These are phyloP conservation scores for Podospora appendiculata DNA, from an alignment of 495 filamentous ascomycete genomes.

Conservation along the genomic window DNA sequence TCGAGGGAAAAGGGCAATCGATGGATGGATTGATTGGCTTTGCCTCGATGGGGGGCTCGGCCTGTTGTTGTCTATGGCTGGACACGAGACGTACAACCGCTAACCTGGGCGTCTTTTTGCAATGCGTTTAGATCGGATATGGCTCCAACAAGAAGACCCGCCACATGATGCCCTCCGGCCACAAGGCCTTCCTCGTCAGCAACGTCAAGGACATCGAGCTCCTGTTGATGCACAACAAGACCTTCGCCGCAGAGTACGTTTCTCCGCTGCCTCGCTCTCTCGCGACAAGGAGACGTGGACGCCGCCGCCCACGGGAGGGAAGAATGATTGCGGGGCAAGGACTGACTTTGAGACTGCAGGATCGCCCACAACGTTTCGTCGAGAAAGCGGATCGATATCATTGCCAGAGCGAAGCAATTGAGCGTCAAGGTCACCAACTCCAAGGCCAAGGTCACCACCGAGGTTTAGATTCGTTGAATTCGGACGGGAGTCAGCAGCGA, in stretches of 20 bases:
- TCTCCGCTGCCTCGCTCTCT: not conserved
- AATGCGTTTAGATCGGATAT: slow-evolving; percentile 73
- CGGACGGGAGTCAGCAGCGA: not conserved
- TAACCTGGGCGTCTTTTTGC: not conserved
- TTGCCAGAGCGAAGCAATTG: slow-evolving; percentile 91
- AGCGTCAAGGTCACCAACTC: slow-evolving; percentile 99
- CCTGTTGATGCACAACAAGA: slow-evolving; percentile 99
- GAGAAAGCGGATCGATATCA: slow-evolving; percentile 95
- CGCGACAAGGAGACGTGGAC: not conserved
- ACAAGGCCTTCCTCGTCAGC: slow-evolving; percentile 99
- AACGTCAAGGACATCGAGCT: slow-evolving; percentile 93
- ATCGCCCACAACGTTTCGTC: slow-evolving; percentile 96
- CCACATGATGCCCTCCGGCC: slow-evolving; percentile 97
- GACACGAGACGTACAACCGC: too few relatives aligned
- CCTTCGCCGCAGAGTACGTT: slow-evolving; percentile 94
- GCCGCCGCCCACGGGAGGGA: too few relatives aligned
- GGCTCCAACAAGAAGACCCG: slow-evolving; percentile 98
- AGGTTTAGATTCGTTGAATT: slow-evolving; percentile 58
- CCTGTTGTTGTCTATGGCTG: too few relatives aligned
- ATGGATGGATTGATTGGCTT: too few relatives aligned
- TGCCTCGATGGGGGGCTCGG: too few relatives aligned
- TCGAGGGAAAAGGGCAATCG: not conserved
- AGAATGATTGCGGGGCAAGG: too few relatives aligned
- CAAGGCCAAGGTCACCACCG: slow-evolving; percentile 95
- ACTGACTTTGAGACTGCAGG: slow-evolving; percentile 36